Evolutionary conservation across 2,329 filamentous ascomycete genomes (phyloP).

Genomic region (Stemphylium lycopersici): DNA sequence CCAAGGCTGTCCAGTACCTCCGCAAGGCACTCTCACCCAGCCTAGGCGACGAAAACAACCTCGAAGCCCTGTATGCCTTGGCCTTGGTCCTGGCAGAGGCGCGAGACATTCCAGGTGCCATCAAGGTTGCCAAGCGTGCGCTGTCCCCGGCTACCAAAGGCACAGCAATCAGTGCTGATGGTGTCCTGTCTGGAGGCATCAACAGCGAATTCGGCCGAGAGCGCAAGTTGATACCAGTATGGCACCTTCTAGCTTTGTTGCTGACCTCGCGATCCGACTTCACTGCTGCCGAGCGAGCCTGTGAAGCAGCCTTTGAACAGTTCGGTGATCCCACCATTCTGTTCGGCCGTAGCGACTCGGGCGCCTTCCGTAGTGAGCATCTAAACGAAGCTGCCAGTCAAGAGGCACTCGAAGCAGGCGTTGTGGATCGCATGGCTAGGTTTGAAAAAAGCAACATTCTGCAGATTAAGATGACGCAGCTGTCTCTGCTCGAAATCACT

Average conservation of each 20-base stretch:
- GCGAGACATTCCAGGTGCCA: conserved; percentile 77
- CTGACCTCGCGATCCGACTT: conserved; percentile 88
- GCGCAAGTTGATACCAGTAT: conserved; percentile 74
- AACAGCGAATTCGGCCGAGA: conserved; percentile 56
- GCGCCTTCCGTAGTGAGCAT: conserved; percentile 67
- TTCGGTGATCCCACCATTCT: conserved; percentile 75
- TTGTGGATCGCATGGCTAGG: conserved; percentile 80
- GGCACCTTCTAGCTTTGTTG: conserved; percentile 88
- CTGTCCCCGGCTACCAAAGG: conserved; percentile 62
- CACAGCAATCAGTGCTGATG: conserved; percentile 40
- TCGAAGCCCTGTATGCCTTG: conserved; percentile 80
- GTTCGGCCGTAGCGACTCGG: conserved; percentile 66
- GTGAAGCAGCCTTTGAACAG: conserved; percentile 89
- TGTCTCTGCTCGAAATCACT: conserved; percentile 79
- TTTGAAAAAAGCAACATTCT: conserved; percentile 85
- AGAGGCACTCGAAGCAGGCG: conserved; percentile 47
- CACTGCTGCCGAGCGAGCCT: conserved; percentile 77
- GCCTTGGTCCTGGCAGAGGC: conserved; percentile 87
- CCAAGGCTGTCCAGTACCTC: conserved; percentile 76
- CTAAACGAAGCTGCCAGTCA: conserved; percentile 55
- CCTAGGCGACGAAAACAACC: conserved; percentile 68
- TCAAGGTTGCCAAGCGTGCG: conserved; percentile 80
- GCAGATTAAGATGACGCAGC: conserved; percentile 95
- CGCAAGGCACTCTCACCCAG: conserved; percentile 74
- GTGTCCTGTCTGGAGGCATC: conserved; percentile 36